Percentiles rank a stretch among this genome's conserved stretches.
Conservation (phyloP, 768 basidiomycete genomes). For the Podaxis mareebaensis region DNA sequence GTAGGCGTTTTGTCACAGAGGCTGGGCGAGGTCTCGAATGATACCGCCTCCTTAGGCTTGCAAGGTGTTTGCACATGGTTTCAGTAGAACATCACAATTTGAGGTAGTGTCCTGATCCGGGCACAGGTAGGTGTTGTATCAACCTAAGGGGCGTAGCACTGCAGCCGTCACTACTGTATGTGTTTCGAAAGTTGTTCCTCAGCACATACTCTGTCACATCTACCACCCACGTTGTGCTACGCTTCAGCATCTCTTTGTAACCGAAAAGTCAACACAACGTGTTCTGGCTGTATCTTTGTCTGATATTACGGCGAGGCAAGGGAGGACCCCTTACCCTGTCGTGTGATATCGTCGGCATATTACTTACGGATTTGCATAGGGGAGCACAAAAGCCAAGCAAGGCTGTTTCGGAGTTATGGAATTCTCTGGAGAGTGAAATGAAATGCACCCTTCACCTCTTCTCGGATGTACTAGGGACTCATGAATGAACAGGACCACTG, state of each 20-base stretch:
- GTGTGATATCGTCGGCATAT: not conserved
- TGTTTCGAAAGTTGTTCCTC: not conserved
- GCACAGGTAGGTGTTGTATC: not conserved
- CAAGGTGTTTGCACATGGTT: no score
- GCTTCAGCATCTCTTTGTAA: not conserved
- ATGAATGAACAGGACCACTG: not conserved
- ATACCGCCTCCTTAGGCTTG: no score
- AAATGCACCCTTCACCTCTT: not conserved
- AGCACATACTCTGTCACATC: not conserved
- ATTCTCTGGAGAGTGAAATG: not conserved
- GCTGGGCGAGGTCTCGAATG: not conserved
- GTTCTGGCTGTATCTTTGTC: not conserved
- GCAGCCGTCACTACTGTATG: not conserved
- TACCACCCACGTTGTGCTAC: not conserved
- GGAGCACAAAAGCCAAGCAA: not conserved
- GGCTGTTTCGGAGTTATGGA: slow-evolving; percentile 5
- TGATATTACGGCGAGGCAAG: not conserved
- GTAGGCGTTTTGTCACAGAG: not conserved
- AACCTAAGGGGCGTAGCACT: not conserved
- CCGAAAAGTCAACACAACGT: not conserved
- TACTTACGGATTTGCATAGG: not conserved
- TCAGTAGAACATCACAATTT: not conserved
- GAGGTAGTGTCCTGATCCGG: not conserved
- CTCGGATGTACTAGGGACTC: not conserved
- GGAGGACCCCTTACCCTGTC: not conserved